Conservation (phyloP, 371 early-diverging fungal genomes). For the Sporodiniella umbellata region DNA sequence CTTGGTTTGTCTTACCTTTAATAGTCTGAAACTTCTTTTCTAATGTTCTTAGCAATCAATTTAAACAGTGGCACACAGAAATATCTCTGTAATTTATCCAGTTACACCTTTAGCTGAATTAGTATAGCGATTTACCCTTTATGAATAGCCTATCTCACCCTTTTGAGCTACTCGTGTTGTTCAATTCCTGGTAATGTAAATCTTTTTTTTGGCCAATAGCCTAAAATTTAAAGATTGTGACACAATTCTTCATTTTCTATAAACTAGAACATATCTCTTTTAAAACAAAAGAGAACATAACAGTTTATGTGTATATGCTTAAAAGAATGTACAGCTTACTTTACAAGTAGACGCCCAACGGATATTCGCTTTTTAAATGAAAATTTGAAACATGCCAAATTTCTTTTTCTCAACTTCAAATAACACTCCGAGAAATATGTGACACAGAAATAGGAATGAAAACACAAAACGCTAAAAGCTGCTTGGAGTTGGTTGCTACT, state of each 20-base stretch:
- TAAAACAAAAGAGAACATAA: not conserved
- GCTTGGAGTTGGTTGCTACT: too few relatives aligned
- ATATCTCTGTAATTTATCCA: not conserved
- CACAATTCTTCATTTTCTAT: not conserved
- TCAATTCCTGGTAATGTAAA: not conserved
- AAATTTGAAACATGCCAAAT: too few relatives aligned
- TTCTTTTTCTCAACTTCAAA: too few relatives aligned
- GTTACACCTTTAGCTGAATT: too few relatives aligned
- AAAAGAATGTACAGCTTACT: too few relatives aligned
- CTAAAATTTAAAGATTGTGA: not conserved
- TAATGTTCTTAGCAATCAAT: not conserved
- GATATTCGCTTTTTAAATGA: too few relatives aligned
- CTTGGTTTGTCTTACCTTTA: conserved; percentile 2
- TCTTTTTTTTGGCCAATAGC: conserved; percentile 3
- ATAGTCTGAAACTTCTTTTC: not conserved
- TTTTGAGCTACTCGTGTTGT: not conserved
- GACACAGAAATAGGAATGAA: not conserved
- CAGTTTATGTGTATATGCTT: too few relatives aligned
- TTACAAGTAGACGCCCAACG: too few relatives aligned
- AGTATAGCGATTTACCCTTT: not conserved
- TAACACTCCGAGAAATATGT: too few relatives aligned
- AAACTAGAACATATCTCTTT: too few relatives aligned
- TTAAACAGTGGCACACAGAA: not conserved
- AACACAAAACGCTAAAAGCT: too few relatives aligned
- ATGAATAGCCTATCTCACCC: too few relatives aligned